Conservation (phyloP, 306 rosid species). For the Quercus suber region DNA sequence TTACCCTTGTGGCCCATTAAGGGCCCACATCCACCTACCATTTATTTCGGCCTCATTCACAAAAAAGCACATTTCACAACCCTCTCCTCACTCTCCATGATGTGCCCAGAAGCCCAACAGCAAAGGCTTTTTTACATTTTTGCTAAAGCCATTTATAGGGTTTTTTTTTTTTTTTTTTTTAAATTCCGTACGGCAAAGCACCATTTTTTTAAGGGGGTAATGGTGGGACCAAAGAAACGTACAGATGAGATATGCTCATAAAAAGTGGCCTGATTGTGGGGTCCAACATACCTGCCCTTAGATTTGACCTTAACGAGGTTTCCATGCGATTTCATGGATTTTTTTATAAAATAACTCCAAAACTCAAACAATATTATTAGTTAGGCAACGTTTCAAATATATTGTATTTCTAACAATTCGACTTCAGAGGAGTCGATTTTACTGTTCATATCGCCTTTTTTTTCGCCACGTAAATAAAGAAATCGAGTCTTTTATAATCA, state of each 20-base stretch:
- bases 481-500: too few species aligned
- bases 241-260: background rate
- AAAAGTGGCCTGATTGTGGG: background rate
- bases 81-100: background rate
- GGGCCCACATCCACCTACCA: conserved; percentile 26
- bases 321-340: conserved; percentile 17
- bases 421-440: too few species aligned
- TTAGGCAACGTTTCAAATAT: too few species aligned
- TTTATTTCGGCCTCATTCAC: background rate
- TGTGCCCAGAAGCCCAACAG: conserved; percentile 47
- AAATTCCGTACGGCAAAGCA: conserved; percentile 25
- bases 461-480: too few species aligned
- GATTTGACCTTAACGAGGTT: background rate
- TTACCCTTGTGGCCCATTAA: conserved; percentile 11
- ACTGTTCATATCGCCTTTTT: too few species aligned
- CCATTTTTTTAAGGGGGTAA: background rate
- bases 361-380: too few species aligned
- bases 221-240: conserved; percentile 14
- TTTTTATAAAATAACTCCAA: too few species aligned
- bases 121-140: conserved; percentile 3
- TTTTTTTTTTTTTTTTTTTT: background rate
- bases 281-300: background rate
- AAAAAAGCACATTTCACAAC: background rate
- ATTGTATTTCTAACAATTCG: too few species aligned
- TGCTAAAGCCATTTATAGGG: conserved; percentile 21